Base-by-base conservation (phyloP, 257 asterid species). In the Coffea eugenioides region DNA sequence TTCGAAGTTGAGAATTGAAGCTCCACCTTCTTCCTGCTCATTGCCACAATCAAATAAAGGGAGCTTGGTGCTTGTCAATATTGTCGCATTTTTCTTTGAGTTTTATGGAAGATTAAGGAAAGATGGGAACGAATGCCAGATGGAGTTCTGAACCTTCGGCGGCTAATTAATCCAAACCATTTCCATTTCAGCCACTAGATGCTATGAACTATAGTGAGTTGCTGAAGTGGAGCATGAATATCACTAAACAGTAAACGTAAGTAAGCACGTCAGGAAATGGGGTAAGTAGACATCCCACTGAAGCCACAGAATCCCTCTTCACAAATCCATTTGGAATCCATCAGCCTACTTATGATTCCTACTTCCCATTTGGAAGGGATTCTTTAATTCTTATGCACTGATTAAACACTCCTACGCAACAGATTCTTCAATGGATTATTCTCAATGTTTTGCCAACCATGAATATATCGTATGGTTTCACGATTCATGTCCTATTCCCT, bases 221-320 rank as follows among this genome's bases (percentile, higher is more conserved):
- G 54, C 27, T 34, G 69, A 1, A 34, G 39, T 39, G 48, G 77
- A 39, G 14, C 43, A 21, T n/a, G 45, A 21, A n/a, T 34, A 18
- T 39, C 43, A 39, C 43, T 39, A 4, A 39, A 39, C 4, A 4
- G 4, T 12, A 57, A 49, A 5, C 15, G 65, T 45, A 51, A 61
- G 51, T 2, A 56, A 9, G 71, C 48, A 57, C 74, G 73, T 36
- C 57, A 70, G 82, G 34, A 82, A 80, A 85, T 87, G 91, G 90
- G 80, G 8, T 77, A 80, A 67, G 75, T 87, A 85, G 92, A 88
- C 87, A 84, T 81, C 84, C 90, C 94, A 90, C 94, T 83, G 21
- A 8, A 41, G 77, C 74, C 77, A 31, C 21, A 11, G 75, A 70
- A 70, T 70, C 75, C 21, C 27, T n/a, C 64, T 64, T 73, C 73